Percentiles rank a stretch among this genome's conserved stretches.
Conservation (phyloP, 257 asterid species). For the Rehmannia glutinosa region DNA sequence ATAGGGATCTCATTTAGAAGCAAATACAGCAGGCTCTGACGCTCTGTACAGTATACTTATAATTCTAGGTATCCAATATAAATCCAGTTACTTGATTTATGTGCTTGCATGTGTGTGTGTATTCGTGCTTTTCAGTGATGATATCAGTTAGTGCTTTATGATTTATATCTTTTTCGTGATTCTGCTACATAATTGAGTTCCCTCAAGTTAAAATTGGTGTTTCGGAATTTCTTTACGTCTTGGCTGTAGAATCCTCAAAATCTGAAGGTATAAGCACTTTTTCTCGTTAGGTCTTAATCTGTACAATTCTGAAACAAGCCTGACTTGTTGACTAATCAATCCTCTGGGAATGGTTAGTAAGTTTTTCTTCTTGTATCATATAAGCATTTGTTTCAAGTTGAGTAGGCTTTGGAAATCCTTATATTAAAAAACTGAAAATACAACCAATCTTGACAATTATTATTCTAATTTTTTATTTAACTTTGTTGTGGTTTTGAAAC, state of each 20-base stretch:
- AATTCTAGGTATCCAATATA: neutral
- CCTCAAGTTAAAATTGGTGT: neutral
- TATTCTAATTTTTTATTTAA: conserved; percentile 2
- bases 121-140: neutral
- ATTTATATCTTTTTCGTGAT: neutral
- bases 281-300: neutral
- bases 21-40: too few relatives aligned
- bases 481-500: neutral
- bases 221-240: too few relatives aligned
- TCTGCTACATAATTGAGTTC: neutral
- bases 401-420: neutral
- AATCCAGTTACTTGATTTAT: neutral
- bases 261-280: neutral
- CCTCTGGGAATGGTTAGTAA: neutral
- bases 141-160: neutral
- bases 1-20: too few relatives aligned
- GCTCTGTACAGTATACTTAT: too few relatives aligned
- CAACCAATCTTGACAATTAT: neutral
- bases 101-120: neutral
- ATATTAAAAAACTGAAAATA: neutral
- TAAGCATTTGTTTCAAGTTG: neutral
- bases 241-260: neutral
- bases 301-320: neutral
- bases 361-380: conserved; percentile 1
- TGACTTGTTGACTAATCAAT: neutral